These are phyloP conservation scores for Scleroderma bovista DNA, from an alignment of 768 basidiomycete genomes.

Conservation along the genomic window DNA sequence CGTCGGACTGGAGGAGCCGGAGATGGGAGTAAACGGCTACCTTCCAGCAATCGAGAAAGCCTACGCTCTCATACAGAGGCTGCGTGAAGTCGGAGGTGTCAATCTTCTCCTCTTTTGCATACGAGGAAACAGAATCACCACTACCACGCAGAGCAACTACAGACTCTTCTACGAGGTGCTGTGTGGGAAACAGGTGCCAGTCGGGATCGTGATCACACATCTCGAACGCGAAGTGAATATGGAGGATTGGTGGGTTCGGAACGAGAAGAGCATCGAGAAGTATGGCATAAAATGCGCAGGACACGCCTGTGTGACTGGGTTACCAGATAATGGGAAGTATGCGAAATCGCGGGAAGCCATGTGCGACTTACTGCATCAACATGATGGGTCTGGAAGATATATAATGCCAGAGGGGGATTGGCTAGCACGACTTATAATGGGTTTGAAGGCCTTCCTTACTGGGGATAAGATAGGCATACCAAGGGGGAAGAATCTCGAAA, in stretches of 20 bases:
- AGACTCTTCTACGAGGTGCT: background rate
- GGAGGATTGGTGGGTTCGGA: background rate
- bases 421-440: background rate
- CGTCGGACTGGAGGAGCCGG: background rate
- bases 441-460: conserved; percentile 4
- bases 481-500: background rate
- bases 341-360: background rate
- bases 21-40: background rate
- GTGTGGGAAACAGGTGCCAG: background rate
- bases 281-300: background rate
- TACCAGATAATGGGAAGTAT: background rate
- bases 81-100: background rate
- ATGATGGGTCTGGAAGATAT: background rate
- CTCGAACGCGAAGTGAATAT: background rate
- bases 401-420: background rate
- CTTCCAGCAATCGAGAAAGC: background rate
- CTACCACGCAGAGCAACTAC: background rate
- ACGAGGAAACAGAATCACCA: background rate
- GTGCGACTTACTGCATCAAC: background rate
- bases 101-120: background rate
- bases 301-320: background rate
- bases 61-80: background rate
- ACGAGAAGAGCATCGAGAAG: background rate
- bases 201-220: background rate
- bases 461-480: background rate